Percentiles rank a stretch among this genome's conserved stretches.
These are phyloP conservation scores for Jaltomata sinuosa DNA, from an alignment of 257 asterid genomes.

Conservation along the genomic window DNA sequence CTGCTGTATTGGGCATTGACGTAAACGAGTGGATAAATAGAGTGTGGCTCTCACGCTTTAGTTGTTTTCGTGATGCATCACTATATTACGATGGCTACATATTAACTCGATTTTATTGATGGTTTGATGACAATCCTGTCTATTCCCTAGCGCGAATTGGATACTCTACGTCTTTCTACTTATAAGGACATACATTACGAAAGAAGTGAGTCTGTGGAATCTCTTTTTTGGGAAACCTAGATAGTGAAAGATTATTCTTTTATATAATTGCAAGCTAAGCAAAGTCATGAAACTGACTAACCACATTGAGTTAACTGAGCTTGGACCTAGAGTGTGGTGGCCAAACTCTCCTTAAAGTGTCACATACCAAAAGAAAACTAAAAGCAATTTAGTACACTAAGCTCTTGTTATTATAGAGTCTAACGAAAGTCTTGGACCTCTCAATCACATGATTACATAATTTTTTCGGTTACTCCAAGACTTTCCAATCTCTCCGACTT, in stretches of 20 bases:
- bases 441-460: neutral
- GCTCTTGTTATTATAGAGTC: neutral
- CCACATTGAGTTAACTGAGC: neutral
- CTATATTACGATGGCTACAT: neutral
- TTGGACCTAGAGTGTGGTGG: neutral
- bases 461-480: too few species aligned
- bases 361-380: neutral
- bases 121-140: neutral
- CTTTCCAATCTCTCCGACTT: neutral
- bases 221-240: neutral
- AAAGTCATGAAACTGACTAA: neutral
- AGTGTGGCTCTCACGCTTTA: neutral
- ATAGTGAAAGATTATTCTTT: neutral
- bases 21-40: neutral
- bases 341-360: neutral
- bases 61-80: neutral
- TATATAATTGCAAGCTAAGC: neutral
- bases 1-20: neutral
- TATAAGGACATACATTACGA: neutral
- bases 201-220: neutral
- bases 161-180: neutral
- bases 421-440: neutral
- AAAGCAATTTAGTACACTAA: neutral
- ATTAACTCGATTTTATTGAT: neutral
- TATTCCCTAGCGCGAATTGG: neutral